A percentile compares a stretch with the other conserved stretches of the same genome.
These are phyloP conservation scores for Heritiera littoralis DNA, from an alignment of 345 rosid genomes.

Conservation along the genomic window DNA sequence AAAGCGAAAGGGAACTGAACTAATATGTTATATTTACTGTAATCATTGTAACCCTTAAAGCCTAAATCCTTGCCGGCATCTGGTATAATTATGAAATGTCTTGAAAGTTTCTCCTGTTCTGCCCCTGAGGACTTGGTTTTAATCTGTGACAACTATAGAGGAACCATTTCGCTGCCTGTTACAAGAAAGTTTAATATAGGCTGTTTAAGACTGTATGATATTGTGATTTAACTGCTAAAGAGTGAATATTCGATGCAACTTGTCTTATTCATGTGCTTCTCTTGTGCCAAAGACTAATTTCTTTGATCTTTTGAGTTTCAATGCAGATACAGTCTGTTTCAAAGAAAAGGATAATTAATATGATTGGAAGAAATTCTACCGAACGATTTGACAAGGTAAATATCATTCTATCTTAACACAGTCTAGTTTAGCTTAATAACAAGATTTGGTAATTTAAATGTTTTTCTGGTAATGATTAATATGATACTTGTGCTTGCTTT, in stretches of 20 bases:
- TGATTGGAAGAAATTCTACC: slow-evolving; percentile 62
- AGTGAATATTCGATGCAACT: background rate
- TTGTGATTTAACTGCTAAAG: background rate
- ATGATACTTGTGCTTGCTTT: background rate
- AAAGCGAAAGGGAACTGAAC: too few species aligned
- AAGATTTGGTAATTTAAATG: background rate
- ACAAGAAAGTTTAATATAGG: background rate
- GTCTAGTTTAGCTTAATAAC: background rate
- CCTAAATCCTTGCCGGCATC: background rate
- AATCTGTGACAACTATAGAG: background rate
- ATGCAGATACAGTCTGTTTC: slow-evolving; percentile 48
- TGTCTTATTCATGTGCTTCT: slow-evolving; percentile 1
- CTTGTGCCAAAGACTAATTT: background rate
- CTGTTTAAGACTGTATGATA: background rate
- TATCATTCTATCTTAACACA: slow-evolving; percentile 12
- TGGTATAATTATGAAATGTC: background rate
- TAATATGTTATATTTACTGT: too few species aligned
- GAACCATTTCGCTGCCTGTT: background rate
- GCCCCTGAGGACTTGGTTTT: background rate
- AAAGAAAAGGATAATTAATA: slow-evolving; percentile 48
- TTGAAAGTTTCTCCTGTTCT: background rate
- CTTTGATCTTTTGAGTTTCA: slow-evolving; percentile 11
- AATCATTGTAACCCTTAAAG: background rate
- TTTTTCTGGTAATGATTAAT: background rate
- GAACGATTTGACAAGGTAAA: slow-evolving; percentile 56